Evolutionary conservation across 768 basidiomycete genomes (phyloP), one percentile per base, ranked within the genome.

Genomic region (Phanerochaete carnosa): DNA sequence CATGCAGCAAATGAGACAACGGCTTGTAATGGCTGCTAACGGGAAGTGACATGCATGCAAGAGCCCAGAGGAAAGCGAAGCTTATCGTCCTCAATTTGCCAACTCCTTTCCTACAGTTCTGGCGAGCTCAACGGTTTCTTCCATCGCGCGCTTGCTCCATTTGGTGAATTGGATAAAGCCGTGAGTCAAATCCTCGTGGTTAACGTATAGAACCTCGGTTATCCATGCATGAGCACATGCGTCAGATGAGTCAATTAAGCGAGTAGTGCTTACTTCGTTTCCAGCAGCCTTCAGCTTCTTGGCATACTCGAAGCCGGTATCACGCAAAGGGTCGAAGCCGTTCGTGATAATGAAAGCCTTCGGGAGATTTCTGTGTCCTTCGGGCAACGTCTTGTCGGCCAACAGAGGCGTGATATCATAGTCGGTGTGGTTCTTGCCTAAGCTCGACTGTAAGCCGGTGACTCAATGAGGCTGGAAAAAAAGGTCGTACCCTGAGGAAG

Each of bases 301-400:
- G 28, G 58, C 64, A 26, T 65, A 60, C 35, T 62, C 58, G 7
- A 60, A 30, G 1, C 64, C 64, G 15, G 60, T 59, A 45, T 63
- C 58, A 11, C 56, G 50, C 32, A 65, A 49, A 9, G 64, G 64
- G 45, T 60, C 59, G 56, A 55, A 58, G 13, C 56, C 56, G 15
- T 33, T 51, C 25, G 61, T 62, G 45, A 62, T 55, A 1, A 61
- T 45, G n/a, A 52, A n/a, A 2, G 56, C 59, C 33, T 23, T 33
- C 9, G 19, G 59, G 50, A 45, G 57, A 54, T 23, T 55, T 19
- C 3, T 45, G 45, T 16, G 32, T 19, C 43, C 56, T 16, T 11
- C 13, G 13, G n/a, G 22, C 33, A 29, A 55, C 25, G 39, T 43
- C 25, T 50, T 61, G 55, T 57, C 56, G 32, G 30, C 57, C 58